These are phyloP conservation scores for Yamadazyma epiphylla DNA, from an alignment of 1,139 yeast genomes.

Conservation along the genomic window DNA sequence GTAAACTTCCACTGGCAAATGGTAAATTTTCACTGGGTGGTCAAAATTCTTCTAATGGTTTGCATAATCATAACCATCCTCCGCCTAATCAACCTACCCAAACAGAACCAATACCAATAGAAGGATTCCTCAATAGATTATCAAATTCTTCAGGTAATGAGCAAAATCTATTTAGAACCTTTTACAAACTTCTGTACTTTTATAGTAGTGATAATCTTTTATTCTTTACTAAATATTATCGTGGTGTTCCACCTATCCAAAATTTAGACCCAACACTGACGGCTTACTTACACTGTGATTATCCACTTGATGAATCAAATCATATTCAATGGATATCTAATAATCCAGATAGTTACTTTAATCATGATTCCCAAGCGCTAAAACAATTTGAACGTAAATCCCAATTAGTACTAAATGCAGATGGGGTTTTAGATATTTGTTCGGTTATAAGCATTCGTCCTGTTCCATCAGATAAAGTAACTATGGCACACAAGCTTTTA, in stretches of 20 bases:
- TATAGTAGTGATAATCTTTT: conserved; percentile 59
- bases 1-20: no score
- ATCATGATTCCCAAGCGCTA: conserved; percentile 50
- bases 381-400: conserved; percentile 63
- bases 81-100: background rate
- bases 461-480: conserved; percentile 22
- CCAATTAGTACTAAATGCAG: conserved; percentile 52
- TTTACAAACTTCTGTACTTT: conserved; percentile 58
- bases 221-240: conserved; percentile 51
- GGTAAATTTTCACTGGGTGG: no score
- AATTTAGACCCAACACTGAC: conserved; percentile 20
- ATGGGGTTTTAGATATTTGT: conserved; percentile 58
- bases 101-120: conserved; percentile 68
- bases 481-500: conserved; percentile 31
- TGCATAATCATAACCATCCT: no score
- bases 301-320: conserved; percentile 38
- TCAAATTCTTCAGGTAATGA: conserved; percentile 50
- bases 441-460: conserved; percentile 38
- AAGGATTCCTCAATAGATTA: conserved; percentile 68
- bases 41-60: no score
- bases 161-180: conserved; percentile 37
- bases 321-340: conserved; percentile 61
- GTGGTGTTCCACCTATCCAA: conserved; percentile 57
- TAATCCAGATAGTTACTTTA: conserved; percentile 35
- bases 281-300: conserved; percentile 50